A percentile compares a stretch with the other conserved stretches of the same genome.
phyloP scores from a whole-genome alignment of 805 yeast genomes.

The Blastobotrys attinorum region DNA sequence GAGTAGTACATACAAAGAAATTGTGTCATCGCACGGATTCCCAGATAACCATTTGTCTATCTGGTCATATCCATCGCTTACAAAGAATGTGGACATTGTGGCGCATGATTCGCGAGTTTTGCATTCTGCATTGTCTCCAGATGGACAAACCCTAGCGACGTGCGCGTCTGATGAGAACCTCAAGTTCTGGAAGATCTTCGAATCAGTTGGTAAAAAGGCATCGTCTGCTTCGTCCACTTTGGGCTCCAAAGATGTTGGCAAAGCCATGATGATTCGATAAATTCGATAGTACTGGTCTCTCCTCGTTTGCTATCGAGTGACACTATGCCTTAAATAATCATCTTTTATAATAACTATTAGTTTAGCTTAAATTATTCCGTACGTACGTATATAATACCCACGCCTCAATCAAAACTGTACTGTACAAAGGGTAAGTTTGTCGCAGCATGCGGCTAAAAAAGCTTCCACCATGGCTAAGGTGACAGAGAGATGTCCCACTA shows the following conservation, averaged over 20 bases:
- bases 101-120: slow-evolving; percentile 90
- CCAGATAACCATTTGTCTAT: slow-evolving; percentile 79
- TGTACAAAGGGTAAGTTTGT: too few relatives aligned
- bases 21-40: slow-evolving; percentile 89
- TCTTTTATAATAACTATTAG: too few relatives aligned
- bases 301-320: background rate
- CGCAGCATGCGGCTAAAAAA: too few relatives aligned
- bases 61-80: slow-evolving; percentile 78
- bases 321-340: too few relatives aligned
- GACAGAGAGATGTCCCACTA: too few relatives aligned
- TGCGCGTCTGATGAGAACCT: slow-evolving; percentile 95
- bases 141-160: slow-evolving; percentile 83
- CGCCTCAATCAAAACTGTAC: too few relatives aligned
- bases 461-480: too few relatives aligned
- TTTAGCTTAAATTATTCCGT: too few relatives aligned
- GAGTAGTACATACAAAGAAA: slow-evolving; percentile 59
- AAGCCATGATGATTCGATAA: slow-evolving; percentile 45
- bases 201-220: slow-evolving; percentile 35
- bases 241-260: slow-evolving; percentile 38
- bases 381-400: too few relatives aligned
- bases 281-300: background rate
- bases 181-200: slow-evolving; percentile 90
- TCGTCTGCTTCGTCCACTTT: slow-evolving; percentile 26
- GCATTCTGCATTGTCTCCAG: slow-evolving; percentile 79
- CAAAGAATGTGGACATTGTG: slow-evolving; percentile 80